These are phyloP conservation scores for Capniomyces stellatus DNA, from an alignment of 371 early-diverging fungal genomes.

Conservation along the genomic window DNA sequence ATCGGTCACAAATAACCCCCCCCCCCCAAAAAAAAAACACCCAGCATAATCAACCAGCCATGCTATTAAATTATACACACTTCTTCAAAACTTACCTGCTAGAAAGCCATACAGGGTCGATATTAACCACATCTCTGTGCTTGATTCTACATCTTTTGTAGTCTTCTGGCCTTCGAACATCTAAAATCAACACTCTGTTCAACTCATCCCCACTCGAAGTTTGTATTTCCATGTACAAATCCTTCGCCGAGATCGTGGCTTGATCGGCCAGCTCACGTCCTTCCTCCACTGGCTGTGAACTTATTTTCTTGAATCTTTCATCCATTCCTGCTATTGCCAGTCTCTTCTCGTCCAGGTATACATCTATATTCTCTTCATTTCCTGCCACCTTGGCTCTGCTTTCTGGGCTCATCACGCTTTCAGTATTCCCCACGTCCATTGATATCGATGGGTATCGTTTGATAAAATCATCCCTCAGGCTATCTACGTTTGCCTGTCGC, in stretches of 20 bases:
- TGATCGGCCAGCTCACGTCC: slow-evolving; percentile 7
- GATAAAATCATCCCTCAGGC: not conserved
- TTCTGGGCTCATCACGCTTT: no score
- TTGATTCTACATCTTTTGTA: slow-evolving; percentile 52
- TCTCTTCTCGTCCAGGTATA: slow-evolving; percentile 17
- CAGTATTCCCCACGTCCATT: not conserved
- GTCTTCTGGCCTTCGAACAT: slow-evolving; percentile 52
- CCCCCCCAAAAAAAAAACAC: not conserved
- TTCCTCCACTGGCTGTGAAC: slow-evolving; percentile 3
- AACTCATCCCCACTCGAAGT: slow-evolving; percentile 4
- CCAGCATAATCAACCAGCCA: not conserved
- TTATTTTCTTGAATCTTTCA: slow-evolving; percentile 3
- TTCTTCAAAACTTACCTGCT: slow-evolving; percentile 23
- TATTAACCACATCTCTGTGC: slow-evolving; percentile 44
- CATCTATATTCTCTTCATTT: not conserved
- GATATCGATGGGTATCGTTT: not conserved
- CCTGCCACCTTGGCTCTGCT: not conserved
- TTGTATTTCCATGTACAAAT: slow-evolving; percentile 27
- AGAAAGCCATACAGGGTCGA: slow-evolving; percentile 55
- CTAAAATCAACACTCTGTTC: slow-evolving; percentile 48
- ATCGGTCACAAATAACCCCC: no score
- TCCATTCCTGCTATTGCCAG: slow-evolving; percentile 11
- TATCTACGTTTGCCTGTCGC: not conserved
- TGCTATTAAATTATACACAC: not conserved
- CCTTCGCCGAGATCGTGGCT: slow-evolving; percentile 24